These are phyloP conservation scores for Penicillium parvum DNA, from an alignment of 495 filamentous ascomycete species.

Conservation along the genomic window DNA sequence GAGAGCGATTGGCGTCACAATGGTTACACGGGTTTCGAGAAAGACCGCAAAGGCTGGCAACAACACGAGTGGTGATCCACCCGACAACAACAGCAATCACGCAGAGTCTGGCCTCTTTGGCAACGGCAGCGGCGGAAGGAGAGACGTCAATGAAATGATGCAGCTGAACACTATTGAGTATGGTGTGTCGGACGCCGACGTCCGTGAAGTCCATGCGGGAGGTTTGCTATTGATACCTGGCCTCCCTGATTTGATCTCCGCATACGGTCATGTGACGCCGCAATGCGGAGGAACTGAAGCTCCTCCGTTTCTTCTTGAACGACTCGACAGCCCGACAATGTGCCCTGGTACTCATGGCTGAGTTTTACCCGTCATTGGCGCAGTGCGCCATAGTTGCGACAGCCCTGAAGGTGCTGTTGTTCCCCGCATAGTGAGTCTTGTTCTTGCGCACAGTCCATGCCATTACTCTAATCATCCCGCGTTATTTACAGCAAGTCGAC, in stretches of 20 bases:
- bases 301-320: neutral
- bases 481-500: constrained; percentile 77
- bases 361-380: constrained; percentile 75
- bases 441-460: neutral
- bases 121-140: constrained; percentile 39
- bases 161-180: constrained; percentile 42
- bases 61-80: constrained; percentile 44
- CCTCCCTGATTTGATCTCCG: constrained; percentile 29
- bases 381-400: constrained; percentile 85
- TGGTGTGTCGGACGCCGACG: constrained; percentile 47
- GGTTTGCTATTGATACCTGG: constrained; percentile 22
- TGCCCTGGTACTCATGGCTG: constrained; percentile 58
- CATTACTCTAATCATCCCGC: constrained; percentile 1
- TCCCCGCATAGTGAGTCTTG: constrained; percentile 85
- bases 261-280: constrained; percentile 11
- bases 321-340: constrained; percentile 11
- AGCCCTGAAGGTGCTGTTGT: constrained; percentile 88
- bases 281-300: constrained; percentile 17
- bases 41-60: constrained; percentile 36
- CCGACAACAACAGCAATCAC: constrained; percentile 49
- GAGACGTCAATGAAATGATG: constrained; percentile 46
- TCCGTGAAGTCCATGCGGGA: constrained; percentile 46
- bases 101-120: constrained; percentile 42
- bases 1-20: constrained; percentile 21
- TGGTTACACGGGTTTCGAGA: constrained; percentile 25